Percentiles rank a stretch among this genome's conserved stretches.
phyloP scores from a whole-genome alignment of 78 protist species.

The Dictyostelium intermedium region DNA sequence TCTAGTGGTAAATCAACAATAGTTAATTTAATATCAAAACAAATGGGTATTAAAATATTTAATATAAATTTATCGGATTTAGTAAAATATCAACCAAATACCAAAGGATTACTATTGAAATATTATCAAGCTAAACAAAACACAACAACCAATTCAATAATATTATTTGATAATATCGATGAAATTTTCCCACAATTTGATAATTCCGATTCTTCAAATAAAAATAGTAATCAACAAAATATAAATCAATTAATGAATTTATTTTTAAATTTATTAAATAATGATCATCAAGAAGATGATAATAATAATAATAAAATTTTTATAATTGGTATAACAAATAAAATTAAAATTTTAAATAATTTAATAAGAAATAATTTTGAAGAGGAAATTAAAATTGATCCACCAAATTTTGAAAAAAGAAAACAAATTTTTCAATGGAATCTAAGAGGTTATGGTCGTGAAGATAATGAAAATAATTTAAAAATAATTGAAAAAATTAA shows the following conservation, averaged over 20 bases:
- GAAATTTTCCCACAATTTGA: conserved; percentile 41
- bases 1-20: conserved; percentile 49
- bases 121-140: conserved; percentile 21
- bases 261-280: conserved; percentile 12
- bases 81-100: conserved; percentile 22
- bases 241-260: background rate
- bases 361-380: conserved; percentile 16
- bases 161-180: conserved; percentile 39
- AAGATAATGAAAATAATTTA: background rate
- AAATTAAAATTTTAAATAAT: background rate
- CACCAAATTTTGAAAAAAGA: conserved; percentile 37
- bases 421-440: conserved; percentile 24
- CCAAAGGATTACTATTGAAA: conserved; percentile 30
- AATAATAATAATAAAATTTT: background rate
- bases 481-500: background rate
- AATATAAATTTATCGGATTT: conserved; percentile 1
- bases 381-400: conserved; percentile 43
- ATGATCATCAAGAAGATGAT: background rate
- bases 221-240: background rate
- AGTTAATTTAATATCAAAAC: background rate
- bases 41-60: background rate
- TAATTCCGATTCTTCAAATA: background rate
- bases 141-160: background rate
- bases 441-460: background rate
- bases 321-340: conserved; percentile 45